Conservation (phyloP, 768 basidiomycete species). For the Lentinula boryana region DNA sequence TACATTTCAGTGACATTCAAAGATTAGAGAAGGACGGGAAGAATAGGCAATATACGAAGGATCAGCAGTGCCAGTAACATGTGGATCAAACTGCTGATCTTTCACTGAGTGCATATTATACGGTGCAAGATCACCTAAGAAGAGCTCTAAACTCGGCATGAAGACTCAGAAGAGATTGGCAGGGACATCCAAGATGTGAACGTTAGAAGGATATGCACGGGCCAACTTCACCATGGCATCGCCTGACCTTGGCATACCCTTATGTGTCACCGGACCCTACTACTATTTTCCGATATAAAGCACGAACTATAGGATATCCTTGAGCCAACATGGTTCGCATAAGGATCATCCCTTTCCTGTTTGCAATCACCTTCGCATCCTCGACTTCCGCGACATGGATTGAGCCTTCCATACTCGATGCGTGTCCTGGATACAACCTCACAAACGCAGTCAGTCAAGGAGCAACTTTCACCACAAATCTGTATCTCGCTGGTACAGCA, state of each 20-base stretch:
- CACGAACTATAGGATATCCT: background rate
- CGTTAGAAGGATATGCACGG: background rate
- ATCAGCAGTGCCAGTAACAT: background rate
- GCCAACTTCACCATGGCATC: background rate
- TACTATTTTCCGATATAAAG: background rate
- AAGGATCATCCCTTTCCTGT: background rate
- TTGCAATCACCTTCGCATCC: background rate
- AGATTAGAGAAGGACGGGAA: background rate
- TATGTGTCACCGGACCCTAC: background rate
- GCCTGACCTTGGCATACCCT: background rate
- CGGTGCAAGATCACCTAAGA: too few species aligned
- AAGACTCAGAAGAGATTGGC: too few species aligned
- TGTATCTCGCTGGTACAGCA: conserved; percentile 42
- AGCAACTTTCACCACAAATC: conserved; percentile 40
- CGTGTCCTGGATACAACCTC: conserved; percentile 56
- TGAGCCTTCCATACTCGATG: conserved; percentile 37
- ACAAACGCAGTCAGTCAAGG: conserved; percentile 34
- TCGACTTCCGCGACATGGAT: conserved; percentile 8
- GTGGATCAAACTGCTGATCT: too few species aligned
- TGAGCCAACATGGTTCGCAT: background rate
- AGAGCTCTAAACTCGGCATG: too few species aligned
- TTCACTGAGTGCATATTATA: too few species aligned
- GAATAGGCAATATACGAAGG: background rate
- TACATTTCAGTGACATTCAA: background rate
- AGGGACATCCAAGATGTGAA: too few species aligned